These are phyloP conservation scores for Corynespora cassiicola DNA, from an alignment of 2,329 filamentous ascomycete genomes.

Conservation along the genomic window DNA sequence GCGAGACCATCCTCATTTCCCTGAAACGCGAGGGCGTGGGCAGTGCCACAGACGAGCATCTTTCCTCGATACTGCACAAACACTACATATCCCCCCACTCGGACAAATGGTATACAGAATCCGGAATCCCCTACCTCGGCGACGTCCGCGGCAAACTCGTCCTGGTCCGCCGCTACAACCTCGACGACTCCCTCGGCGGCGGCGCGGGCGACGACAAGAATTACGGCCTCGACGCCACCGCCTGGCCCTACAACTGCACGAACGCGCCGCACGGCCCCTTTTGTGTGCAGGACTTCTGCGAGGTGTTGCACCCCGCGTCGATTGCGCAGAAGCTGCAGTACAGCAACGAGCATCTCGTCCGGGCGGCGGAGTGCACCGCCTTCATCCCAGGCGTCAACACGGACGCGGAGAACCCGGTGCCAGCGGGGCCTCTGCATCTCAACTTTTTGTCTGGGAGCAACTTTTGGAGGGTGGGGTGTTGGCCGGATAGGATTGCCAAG, in stretches of 20 bases:
- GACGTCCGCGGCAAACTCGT: slow-evolving; percentile 83
- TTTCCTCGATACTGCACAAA: slow-evolving; percentile 74
- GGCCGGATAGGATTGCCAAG: slow-evolving; percentile 90
- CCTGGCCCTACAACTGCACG: slow-evolving; percentile 89
- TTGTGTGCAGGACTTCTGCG: slow-evolving; percentile 94
- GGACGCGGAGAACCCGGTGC: slow-evolving; percentile 48
- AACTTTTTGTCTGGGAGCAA: slow-evolving; percentile 93
- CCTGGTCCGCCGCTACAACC: slow-evolving; percentile 78
- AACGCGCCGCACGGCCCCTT: slow-evolving; percentile 77
- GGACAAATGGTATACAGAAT: slow-evolving; percentile 77
- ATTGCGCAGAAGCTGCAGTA: slow-evolving; percentile 82
- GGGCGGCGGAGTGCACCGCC: slow-evolving; percentile 57
- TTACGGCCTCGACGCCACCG: slow-evolving; percentile 65
- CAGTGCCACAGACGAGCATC: slow-evolving; percentile 77
- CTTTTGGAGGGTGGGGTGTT: slow-evolving; percentile 90
- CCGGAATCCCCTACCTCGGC: slow-evolving; percentile 75
- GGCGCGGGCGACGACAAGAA: slow-evolving; percentile 59
- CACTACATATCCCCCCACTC: slow-evolving; percentile 70
- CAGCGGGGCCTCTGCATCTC: slow-evolving; percentile 73
- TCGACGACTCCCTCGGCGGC: slow-evolving; percentile 39
- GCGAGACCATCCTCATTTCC: slow-evolving; percentile 83
- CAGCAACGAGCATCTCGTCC: slow-evolving; percentile 76
- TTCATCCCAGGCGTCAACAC: slow-evolving; percentile 50
- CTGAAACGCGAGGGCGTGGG: slow-evolving; percentile 92
- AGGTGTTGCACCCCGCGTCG: slow-evolving; percentile 75